Conservation (phyloP, 306 rosid genomes). For the Styphnolobium japonicum region DNA sequence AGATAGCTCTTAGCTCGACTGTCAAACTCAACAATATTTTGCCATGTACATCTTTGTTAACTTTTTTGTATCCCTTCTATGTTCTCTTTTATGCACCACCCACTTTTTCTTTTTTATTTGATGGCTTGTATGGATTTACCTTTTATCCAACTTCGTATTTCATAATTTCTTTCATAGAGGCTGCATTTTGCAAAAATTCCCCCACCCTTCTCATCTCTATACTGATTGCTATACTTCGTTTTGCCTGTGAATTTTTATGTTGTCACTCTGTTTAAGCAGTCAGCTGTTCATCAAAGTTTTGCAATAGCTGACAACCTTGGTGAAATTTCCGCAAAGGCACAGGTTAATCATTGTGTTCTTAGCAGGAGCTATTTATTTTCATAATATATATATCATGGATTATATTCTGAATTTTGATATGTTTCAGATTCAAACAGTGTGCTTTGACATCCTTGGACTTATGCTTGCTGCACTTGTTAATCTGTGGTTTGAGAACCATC, state of each 20-base stretch:
- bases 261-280: constrained; percentile 46
- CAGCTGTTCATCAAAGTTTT: constrained; percentile 90
- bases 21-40: neutral
- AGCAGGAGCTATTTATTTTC: neutral
- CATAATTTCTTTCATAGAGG: neutral
- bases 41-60: neutral
- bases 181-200: neutral
- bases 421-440: constrained; percentile 90
- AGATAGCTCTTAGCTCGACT: neutral
- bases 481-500: constrained; percentile 51
- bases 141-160: neutral
- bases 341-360: constrained; percentile 45
- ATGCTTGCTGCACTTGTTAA: constrained; percentile 73
- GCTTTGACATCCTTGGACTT: constrained; percentile 93
- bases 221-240: constrained; percentile 17
- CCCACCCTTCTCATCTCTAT: neutral
- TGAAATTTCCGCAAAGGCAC: constrained; percentile 94
- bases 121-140: neutral
- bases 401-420: neutral
- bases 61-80: neutral
- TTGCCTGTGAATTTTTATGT: constrained; percentile 18
- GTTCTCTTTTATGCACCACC: neutral
- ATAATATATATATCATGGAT: neutral
- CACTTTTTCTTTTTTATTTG: neutral
- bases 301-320: constrained; percentile 87